Base-by-base conservation (phyloP, 805 yeast species). In the Brettanomyces sp. region DNA sequence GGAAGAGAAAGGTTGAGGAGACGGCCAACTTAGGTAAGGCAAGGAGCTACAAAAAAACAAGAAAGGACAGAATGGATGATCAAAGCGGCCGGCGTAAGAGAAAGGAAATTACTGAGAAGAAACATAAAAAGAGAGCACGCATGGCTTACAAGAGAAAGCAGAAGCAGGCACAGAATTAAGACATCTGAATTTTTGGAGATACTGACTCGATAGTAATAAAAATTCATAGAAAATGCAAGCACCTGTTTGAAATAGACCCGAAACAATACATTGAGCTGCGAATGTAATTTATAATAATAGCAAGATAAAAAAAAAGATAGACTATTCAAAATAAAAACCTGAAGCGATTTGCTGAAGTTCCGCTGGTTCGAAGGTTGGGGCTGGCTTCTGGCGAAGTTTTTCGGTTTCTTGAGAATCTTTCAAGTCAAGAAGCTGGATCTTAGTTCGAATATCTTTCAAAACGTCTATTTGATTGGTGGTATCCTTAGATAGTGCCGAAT, bases 1-100 rank as follows among this genome's bases (percentile, higher is more conserved):
- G 80, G 61, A 81, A 82, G 70, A 75, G 90, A 65, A 86, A 86
- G 65, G 58, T 62, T 5, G 68, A 73, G 41, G 95, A 82, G 57
- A 84, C 75, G 1, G 73, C 73, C 46, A 86, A 82, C 44, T 76
- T 70, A 32, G 59, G 58, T 39, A 65, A 68, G 18, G 63, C 67
- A 14, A 76, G 90, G 67, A 65, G 75, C 34, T 88, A 87, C 62
- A 86, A 84, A 61, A 89, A 89, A 70, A 89, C 96, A 7, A 79
- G 80, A 63, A 66, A 58, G 42, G 95, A 86, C 62, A 77, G 96
- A 58, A 59, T 64, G 36, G 64, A 58, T 8, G 78, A 76, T 56
- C 80, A 74, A 56, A 66, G 72, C 44, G 66, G 72, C 50, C 55
- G 51, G 36, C 57, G 66, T 6, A 66, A 71, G 45, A 65, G 70